Conservation (phyloP, 371 early-diverging fungal genomes). For the Mortierella sp. region DNA sequence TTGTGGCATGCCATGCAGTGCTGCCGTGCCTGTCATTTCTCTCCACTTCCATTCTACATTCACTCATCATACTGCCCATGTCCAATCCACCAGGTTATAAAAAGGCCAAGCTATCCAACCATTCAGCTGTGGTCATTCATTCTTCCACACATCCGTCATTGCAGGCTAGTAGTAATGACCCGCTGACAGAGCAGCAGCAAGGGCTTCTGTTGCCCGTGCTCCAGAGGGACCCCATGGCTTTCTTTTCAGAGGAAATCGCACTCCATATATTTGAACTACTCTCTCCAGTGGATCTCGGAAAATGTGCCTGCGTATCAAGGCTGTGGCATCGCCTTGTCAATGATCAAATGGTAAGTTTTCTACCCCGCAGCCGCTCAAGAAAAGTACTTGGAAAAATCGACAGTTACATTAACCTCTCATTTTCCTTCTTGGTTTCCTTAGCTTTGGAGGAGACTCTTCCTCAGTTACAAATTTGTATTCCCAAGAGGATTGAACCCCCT, state of each 20-base stretch:
- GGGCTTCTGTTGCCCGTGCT: background rate
- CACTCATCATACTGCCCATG: background rate
- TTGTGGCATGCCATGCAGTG: background rate
- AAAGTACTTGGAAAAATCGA: too few species aligned
- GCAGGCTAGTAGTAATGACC: background rate
- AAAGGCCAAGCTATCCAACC: background rate
- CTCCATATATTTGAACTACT: slow-evolving; percentile 41
- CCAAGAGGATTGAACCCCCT: slow-evolving; percentile 26
- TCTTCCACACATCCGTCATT: background rate
- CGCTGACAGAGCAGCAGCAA: background rate
- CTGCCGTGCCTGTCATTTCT: background rate
- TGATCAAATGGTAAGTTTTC: slow-evolving; percentile 41
- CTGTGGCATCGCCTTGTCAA: slow-evolving; percentile 54
- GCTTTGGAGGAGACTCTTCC: slow-evolving; percentile 46
- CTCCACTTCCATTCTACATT: background rate
- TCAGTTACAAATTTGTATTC: slow-evolving; percentile 29
- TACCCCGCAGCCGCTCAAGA: too few species aligned
- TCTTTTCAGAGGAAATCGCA: slow-evolving; percentile 49
- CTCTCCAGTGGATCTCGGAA: slow-evolving; percentile 34
- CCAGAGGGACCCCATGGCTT: slow-evolving; percentile 32
- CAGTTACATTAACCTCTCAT: background rate
- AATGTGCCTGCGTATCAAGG: slow-evolving; percentile 48
- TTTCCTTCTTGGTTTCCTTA: slow-evolving; percentile 1
- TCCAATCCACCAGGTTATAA: background rate
- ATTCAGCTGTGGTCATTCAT: background rate